phyloP scores from a whole-genome alignment of 495 filamentous ascomycete genomes.

The Penicillium turbatum region DNA sequence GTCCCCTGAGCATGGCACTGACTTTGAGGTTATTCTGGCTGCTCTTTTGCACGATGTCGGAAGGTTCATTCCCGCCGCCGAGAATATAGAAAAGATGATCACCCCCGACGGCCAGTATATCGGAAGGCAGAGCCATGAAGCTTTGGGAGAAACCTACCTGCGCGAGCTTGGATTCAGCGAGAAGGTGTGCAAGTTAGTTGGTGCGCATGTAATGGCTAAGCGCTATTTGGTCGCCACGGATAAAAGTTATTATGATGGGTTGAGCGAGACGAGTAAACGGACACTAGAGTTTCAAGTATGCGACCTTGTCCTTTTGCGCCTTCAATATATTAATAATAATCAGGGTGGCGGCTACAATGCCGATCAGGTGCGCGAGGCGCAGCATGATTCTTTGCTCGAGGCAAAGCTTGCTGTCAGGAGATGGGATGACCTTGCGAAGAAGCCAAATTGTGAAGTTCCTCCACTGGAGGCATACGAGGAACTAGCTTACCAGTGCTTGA shows the following conservation, averaged over 20 bases:
- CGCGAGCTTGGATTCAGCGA: constrained; percentile 35
- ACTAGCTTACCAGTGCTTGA: constrained; percentile 18
- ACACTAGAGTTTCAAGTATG: too few species aligned
- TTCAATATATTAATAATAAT: too few species aligned
- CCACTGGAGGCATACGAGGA: constrained; percentile 21
- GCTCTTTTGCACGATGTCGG: constrained; percentile 43
- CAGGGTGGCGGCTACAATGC: too few species aligned
- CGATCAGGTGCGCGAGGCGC: constrained; percentile 27
- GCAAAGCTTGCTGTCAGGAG: constrained; percentile 33
- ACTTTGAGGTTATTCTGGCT: constrained; percentile 34
- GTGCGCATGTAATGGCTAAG: too few species aligned
- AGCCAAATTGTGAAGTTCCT: constrained; percentile 24
- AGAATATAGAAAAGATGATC: too few species aligned
- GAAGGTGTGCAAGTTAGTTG: constrained; percentile 35
- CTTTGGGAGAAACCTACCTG: constrained; percentile 37
- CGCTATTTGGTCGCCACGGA: too few species aligned
- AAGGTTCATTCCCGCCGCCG: too few species aligned
- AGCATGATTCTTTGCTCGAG: constrained; percentile 28
- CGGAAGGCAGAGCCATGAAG: constrained; percentile 37
- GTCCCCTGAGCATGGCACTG: constrained; percentile 18
- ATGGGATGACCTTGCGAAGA: constrained; percentile 41
- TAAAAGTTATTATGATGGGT: too few species aligned
- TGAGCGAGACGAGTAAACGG: too few species aligned
- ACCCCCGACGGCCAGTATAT: constrained; percentile 28
- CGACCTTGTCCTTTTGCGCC: too few species aligned